Base-by-base conservation (phyloP, 352 stramenopile species). In the Globisporangium paroecandrum region DNA sequence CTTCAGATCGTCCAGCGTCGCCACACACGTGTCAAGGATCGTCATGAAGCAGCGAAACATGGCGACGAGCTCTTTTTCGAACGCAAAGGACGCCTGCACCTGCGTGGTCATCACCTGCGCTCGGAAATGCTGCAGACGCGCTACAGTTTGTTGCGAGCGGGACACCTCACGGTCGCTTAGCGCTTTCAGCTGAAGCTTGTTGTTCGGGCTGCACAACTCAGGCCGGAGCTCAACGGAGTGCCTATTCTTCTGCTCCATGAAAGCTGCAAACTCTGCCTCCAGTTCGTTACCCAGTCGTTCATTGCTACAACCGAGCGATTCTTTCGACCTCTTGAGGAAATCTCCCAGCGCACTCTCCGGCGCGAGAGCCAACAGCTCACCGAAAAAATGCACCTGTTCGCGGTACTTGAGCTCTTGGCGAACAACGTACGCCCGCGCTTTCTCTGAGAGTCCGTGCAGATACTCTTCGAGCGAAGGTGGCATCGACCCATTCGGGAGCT, bases 381-480 rank as follows among this genome's bases (percentile, higher is more conserved):
- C 73, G 43, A 96, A 83, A 2, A 70, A 68, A 60, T 85, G 64
- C 27, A 97, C 74, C 60, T 91, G 86, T 32, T 87, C 72, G 34
- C 89, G 78, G 65, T 85, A 89, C 29, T 66, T 63, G 6, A 65
- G 58, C 69, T 93, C 77, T 64, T 90, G 82, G 8, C 81, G 77
- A 6, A 76, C 51, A 46, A 88, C 72, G 27, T 89, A 93, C 29
- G 66, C 58, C 15, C 63, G 64, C 32, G 85, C 87, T 70, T 95
- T 95, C 20, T 86, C 75, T 4, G 71, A n/a, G 38, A 87, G 85
- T 13, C 71, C 80, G 20, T 56, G 41, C 12, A 97, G 67, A 64
- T 94, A 97, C 46, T 90, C 75, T 20, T 90, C 81, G 8, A 97
- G 70, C 3, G 85, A 90, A 2, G 77, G 74, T 0, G 89, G 89